These are phyloP conservation scores for Tolypocladium pustulatum DNA, from an alignment of 2,329 filamentous ascomycete species.

Conservation along the genomic window DNA sequence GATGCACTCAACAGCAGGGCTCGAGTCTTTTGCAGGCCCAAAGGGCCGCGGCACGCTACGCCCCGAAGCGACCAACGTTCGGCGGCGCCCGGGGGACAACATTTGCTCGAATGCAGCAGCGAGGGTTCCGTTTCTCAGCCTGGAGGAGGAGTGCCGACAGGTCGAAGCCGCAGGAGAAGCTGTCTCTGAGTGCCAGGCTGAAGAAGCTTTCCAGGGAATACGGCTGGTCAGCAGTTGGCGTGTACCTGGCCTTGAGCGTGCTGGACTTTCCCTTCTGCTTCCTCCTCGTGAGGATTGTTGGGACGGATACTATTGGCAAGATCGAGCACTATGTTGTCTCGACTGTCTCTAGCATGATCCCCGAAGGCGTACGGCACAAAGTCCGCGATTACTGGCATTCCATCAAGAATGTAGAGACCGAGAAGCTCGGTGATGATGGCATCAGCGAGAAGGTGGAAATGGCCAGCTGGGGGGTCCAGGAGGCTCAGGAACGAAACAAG, in stretches of 20 bases:
- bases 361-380: conserved; percentile 43
- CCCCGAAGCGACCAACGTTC: conserved; percentile 1
- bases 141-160: conserved; percentile 17
- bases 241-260: conserved; percentile 74
- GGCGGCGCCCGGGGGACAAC: conserved; percentile 8
- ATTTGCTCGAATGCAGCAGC: conserved; percentile 11
- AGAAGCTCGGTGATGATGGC: conserved; percentile 30
- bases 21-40: not conserved
- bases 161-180: conserved; percentile 14
- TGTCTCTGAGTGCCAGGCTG: conserved; percentile 58
- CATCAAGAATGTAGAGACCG: conserved; percentile 33
- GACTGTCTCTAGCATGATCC: conserved; percentile 46
- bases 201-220: conserved; percentile 86
- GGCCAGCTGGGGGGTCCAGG: conserved; percentile 50
- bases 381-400: conserved; percentile 40
- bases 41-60: conserved; percentile 1
- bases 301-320: conserved; percentile 70
- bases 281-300: conserved; percentile 69
- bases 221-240: conserved; percentile 85
- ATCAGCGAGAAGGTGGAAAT: conserved; percentile 37
- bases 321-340: conserved; percentile 59
- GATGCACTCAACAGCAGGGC: not conserved
- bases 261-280: conserved; percentile 96
- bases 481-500: conserved; percentile 50
- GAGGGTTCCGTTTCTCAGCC: conserved; percentile 22